Conservation (phyloP, 2,329 filamentous ascomycete species). For the Calonectria fujianensis region DNA sequence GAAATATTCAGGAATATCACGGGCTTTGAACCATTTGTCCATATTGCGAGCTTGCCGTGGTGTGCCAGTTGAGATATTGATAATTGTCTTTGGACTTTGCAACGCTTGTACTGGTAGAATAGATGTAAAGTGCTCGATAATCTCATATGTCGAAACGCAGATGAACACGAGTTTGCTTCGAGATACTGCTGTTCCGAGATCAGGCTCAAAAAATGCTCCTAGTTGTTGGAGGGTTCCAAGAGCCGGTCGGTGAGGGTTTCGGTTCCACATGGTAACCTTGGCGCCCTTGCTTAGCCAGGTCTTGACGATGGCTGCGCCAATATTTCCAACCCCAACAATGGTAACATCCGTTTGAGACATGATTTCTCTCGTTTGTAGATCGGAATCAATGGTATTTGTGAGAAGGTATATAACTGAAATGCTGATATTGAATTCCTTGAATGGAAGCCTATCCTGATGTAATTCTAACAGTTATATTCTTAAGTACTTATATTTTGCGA, state of each 20-base stretch:
- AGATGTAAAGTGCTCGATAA: background rate
- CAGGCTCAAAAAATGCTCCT: background rate
- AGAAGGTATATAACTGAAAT: too few relatives aligned
- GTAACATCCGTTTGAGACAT: slow-evolving; percentile 1
- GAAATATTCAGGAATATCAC: background rate
- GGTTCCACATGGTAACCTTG: background rate
- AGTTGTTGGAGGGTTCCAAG: background rate
- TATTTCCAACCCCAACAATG: background rate
- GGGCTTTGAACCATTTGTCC: background rate
- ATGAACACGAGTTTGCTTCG: background rate
- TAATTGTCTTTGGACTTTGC: background rate
- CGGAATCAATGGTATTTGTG: too few relatives aligned
- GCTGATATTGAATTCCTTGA: too few relatives aligned
- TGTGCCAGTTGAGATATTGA: background rate
- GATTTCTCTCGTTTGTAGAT: too few relatives aligned
- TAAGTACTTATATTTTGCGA: background rate
- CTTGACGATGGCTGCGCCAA: slow-evolving; percentile 6
- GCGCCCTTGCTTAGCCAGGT: background rate
- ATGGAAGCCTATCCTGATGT: too few relatives aligned
- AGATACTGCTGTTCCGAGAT: background rate
- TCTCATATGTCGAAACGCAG: slow-evolving; percentile 7
- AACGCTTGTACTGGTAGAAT: background rate
- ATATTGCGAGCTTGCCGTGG: background rate
- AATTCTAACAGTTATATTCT: too few relatives aligned
- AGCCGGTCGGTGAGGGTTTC: background rate